These are phyloP conservation scores for Dactylellina haptotyla DNA, from an alignment of 2,329 filamentous ascomycete genomes.

Conservation along the genomic window DNA sequence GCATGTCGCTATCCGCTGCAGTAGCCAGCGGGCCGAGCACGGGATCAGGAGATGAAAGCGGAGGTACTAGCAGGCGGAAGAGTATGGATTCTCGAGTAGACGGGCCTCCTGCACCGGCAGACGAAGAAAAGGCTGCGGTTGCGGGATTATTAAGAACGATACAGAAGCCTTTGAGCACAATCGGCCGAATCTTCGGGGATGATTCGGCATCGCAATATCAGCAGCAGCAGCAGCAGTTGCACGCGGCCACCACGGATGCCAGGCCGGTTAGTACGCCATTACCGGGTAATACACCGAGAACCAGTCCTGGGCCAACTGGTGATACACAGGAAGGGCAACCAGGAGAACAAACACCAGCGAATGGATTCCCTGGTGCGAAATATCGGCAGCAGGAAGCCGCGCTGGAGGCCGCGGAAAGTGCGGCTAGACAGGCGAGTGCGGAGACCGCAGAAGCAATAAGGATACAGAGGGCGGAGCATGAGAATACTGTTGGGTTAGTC, in stretches of 20 bases:
- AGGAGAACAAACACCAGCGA: slow-evolving; percentile 56
- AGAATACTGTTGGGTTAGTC: slow-evolving; percentile 81
- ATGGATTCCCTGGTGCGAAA: slow-evolving; percentile 60
- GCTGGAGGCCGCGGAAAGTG: slow-evolving; percentile 83
- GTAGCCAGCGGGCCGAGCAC: slow-evolving; percentile 61
- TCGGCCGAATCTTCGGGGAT: slow-evolving; percentile 93
- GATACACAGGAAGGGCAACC: slow-evolving; percentile 55
- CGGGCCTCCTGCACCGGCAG: slow-evolving; percentile 62
- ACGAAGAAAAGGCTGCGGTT: slow-evolving; percentile 81
- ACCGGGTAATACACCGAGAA: slow-evolving; percentile 65
- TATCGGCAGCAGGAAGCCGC: slow-evolving; percentile 60
- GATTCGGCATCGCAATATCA: slow-evolving; percentile 61
- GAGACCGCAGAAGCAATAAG: slow-evolving; percentile 87
- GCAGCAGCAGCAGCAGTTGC: slow-evolving; percentile 56
- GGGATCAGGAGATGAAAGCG: slow-evolving; percentile 60
- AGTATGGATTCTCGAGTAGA: slow-evolving; percentile 64
- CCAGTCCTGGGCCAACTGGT: slow-evolving; percentile 62
- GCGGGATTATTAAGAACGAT: slow-evolving; percentile 87
- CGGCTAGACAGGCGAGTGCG: slow-evolving; percentile 87
- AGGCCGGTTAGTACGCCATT: slow-evolving; percentile 64
- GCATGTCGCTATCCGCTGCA: slow-evolving; percentile 62
- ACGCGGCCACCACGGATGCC: slow-evolving; percentile 56
- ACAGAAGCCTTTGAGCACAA: slow-evolving; percentile 87
- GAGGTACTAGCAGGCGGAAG: slow-evolving; percentile 63
- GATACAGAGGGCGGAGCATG: slow-evolving; percentile 84